These are phyloP conservation scores for Lanmaoa rubissima DNA, from an alignment of 768 basidiomycete species.

Conservation along the genomic window DNA sequence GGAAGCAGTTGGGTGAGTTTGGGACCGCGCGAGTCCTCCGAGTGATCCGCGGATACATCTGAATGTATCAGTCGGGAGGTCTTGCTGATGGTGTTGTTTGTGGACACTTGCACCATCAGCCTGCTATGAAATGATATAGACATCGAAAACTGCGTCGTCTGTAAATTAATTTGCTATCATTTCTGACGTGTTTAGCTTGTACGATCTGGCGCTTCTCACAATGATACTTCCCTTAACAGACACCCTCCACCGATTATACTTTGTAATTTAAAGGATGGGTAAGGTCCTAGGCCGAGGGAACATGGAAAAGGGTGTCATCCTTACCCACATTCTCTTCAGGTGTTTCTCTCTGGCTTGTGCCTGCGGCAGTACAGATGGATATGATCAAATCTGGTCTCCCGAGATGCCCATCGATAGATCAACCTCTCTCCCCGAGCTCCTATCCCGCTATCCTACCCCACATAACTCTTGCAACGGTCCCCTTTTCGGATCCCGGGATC, in stretches of 20 bases:
- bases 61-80: not conserved
- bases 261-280: slow-evolving; percentile 19
- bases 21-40: slow-evolving; percentile 23
- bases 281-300: not conserved
- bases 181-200: not conserved
- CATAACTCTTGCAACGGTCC: slow-evolving; percentile 58
- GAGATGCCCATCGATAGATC: slow-evolving; percentile 25
- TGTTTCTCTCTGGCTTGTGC: slow-evolving; percentile 70
- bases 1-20: slow-evolving; percentile 74
- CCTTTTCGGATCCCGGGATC: slow-evolving; percentile 19
- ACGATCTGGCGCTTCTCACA: not conserved
- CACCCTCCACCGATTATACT: not conserved
- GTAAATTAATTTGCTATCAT: slow-evolving; percentile 4
- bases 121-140: not conserved
- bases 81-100: not conserved
- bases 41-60: slow-evolving; percentile 9
- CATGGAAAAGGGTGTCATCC: not conserved
- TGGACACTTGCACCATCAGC: not conserved
- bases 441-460: slow-evolving; percentile 69
- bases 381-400: slow-evolving; percentile 50
- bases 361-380: slow-evolving; percentile 41
- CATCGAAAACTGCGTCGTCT: slow-evolving; percentile 1
- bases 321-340: slow-evolving; percentile 36
- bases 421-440: slow-evolving; percentile 34
- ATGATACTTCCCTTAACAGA: not conserved